Evolutionary conservation across 2,329 filamentous ascomycete species (phyloP), one percentile per base, ranked within the genome.

Genomic region (Beauveria asiatica): DNA sequence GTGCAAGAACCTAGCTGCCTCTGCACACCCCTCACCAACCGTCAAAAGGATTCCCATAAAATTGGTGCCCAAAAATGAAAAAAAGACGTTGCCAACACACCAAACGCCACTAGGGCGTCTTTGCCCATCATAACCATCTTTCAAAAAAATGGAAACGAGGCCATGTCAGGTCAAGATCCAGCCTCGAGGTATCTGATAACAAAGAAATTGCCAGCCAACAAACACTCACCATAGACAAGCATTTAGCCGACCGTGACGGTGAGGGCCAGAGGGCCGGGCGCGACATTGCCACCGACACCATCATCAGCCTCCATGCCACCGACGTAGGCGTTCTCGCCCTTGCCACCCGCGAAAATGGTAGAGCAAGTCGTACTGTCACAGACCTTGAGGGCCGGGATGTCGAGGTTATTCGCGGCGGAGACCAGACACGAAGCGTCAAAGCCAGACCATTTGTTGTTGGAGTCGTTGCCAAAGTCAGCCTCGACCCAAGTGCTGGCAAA

Each of bases 371-470:
- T 73, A 68, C 3, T 0, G 59, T 70, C 73, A 62, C 71, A 73
- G 64, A 80, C 73, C 30, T 66, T 67, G 62, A 78, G 69, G 64
- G 70, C 72, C 23, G 69, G 71, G 56, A 75, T 72, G 19, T 60
- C 5, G 16, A 71, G 64, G 60, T 64, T 62, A 57, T 65, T 63
- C 30, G 66, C 62, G 65, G 74, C 71, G 33, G 78, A 70, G 46
- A 80, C 77, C 10, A 83, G 74, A 61, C 74, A 75, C 5, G 78
- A 81, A 63, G 76, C 78, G 60, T 83, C 80, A 61, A 75, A 77
- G 45, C 80, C 80, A 3, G 76, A 80, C 76, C 76, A 80, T 59
- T 68, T 71, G n/a, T 65, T 59, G 75, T 83, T 83, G 70, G 69
- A 69, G 0, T 63, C 41, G 72, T 75, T 77, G 62, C 64, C 76